These are phyloP conservation scores for Serendipita vermifera DNA, from an alignment of 768 basidiomycete species.

Conservation along the genomic window DNA sequence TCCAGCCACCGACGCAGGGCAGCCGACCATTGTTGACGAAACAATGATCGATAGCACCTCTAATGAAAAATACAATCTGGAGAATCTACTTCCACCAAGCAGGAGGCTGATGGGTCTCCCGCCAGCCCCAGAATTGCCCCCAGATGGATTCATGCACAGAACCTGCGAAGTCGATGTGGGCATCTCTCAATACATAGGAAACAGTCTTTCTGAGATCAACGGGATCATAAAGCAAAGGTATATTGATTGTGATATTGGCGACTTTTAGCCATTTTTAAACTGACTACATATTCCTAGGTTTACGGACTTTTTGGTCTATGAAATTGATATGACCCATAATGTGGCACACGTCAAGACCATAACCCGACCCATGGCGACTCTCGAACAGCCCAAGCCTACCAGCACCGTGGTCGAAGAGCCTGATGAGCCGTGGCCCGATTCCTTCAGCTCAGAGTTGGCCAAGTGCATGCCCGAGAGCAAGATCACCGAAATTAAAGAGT, in stretches of 20 bases:
- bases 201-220: constrained; percentile 55
- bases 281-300: constrained; percentile 64
- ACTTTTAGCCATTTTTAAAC: no score
- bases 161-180: constrained; percentile 71
- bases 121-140: constrained; percentile 18
- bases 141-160: constrained; percentile 43
- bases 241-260: no score
- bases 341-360: constrained; percentile 73
- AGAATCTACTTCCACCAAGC: constrained; percentile 50
- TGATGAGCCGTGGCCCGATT: constrained; percentile 52
- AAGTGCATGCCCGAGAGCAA: constrained; percentile 51
- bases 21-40: neutral
- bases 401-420: neutral
- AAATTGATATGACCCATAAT: constrained; percentile 70
- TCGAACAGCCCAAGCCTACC: neutral
- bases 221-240: constrained; percentile 97
- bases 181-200: constrained; percentile 73
- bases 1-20: neutral
- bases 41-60: neutral
- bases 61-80: constrained; percentile 1
- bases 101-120: constrained; percentile 12
- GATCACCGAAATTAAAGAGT: constrained; percentile 49
- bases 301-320: constrained; percentile 91
- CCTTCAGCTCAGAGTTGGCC: constrained; percentile 40
- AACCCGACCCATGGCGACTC: constrained; percentile 36